Evolutionary conservation across 805 yeast species (phyloP).

Genomic region (Cyberlindnera xylosilytica): DNA sequence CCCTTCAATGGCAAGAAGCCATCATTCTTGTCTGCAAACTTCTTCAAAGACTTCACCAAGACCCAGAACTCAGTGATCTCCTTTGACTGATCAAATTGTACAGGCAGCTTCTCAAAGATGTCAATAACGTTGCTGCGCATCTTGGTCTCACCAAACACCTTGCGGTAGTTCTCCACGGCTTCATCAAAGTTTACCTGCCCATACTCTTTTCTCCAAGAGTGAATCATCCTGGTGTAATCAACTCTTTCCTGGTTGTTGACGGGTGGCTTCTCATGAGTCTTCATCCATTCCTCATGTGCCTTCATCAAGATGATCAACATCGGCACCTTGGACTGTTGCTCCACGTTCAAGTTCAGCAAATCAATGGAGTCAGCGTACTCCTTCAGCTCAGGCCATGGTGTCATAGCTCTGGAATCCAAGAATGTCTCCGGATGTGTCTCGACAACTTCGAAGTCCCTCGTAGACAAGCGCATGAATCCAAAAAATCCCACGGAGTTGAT

Average conservation of each 20-base stretch:
- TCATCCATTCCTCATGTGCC: slow-evolving; percentile 43
- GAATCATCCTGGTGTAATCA: slow-evolving; percentile 31
- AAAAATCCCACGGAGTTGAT: slow-evolving; percentile 60
- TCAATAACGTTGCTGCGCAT: slow-evolving; percentile 28
- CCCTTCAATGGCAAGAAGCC: slow-evolving; percentile 69
- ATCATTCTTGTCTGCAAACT: slow-evolving; percentile 40
- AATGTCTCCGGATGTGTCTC: slow-evolving; percentile 70
- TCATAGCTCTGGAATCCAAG: slow-evolving; percentile 63
- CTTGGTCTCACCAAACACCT: slow-evolving; percentile 36
- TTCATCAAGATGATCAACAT: slow-evolving; percentile 59
- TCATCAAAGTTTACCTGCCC: slow-evolving; percentile 49
- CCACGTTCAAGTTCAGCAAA: slow-evolving; percentile 39
- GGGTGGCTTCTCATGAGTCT: slow-evolving; percentile 31
- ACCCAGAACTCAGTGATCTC: slow-evolving; percentile 53
- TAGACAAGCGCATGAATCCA: slow-evolving; percentile 51
- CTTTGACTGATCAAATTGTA: slow-evolving; percentile 4
- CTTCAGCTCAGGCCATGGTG: slow-evolving; percentile 69
- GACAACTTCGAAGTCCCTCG: slow-evolving; percentile 59
- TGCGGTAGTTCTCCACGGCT: slow-evolving; percentile 43
- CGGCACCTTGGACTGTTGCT: slow-evolving; percentile 62
- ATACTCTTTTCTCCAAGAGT: slow-evolving; percentile 33
- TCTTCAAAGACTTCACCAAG: slow-evolving; percentile 48
- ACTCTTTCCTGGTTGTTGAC: slow-evolving; percentile 40
- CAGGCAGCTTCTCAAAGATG: slow-evolving; percentile 22
- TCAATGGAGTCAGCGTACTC: slow-evolving; percentile 49